phyloP scores from a whole-genome alignment of 768 basidiomycete species.

The Rhodotorula babjevae region DNA sequence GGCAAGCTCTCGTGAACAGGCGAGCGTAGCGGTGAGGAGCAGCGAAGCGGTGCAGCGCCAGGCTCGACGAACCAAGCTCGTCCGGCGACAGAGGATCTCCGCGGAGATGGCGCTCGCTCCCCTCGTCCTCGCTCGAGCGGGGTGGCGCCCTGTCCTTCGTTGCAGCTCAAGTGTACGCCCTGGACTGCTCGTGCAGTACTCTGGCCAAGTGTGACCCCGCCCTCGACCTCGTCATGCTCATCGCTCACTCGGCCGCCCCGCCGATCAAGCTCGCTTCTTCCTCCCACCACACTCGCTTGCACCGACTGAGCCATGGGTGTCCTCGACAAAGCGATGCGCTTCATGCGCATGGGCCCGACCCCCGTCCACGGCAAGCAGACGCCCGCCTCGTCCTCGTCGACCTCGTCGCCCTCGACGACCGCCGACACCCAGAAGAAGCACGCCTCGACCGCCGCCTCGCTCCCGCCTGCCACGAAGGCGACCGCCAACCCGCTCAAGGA shows the following conservation, averaged over 20 bases:
- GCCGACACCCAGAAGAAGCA: neutral
- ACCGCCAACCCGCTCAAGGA: slow-evolving; percentile 16
- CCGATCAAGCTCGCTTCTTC: neutral
- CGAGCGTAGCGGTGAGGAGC: too few species aligned
- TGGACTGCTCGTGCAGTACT: too few species aligned
- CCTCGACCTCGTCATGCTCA: too few species aligned
- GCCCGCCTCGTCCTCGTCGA: neutral
- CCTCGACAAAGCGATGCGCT: neutral
- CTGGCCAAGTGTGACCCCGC: too few species aligned
- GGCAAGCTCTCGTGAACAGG: too few species aligned
- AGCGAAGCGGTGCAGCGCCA: neutral
- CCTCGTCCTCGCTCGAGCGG: too few species aligned
- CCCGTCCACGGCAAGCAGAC: neutral
- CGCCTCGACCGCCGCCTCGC: neutral
- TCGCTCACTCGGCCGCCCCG: too few species aligned
- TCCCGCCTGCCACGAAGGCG: neutral
- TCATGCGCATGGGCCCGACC: neutral
- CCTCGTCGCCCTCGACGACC: neutral
- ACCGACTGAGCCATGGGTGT: neutral
- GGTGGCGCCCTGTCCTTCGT: too few species aligned
- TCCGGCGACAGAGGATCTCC: too few species aligned
- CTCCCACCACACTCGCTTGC: neutral
- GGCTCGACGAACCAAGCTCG: too few species aligned
- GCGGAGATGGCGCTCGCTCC: too few species aligned
- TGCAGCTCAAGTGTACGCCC: too few species aligned